Evolutionary conservation across 306 rosid species (phyloP).

Genomic region (Alnus rubra): DNA sequence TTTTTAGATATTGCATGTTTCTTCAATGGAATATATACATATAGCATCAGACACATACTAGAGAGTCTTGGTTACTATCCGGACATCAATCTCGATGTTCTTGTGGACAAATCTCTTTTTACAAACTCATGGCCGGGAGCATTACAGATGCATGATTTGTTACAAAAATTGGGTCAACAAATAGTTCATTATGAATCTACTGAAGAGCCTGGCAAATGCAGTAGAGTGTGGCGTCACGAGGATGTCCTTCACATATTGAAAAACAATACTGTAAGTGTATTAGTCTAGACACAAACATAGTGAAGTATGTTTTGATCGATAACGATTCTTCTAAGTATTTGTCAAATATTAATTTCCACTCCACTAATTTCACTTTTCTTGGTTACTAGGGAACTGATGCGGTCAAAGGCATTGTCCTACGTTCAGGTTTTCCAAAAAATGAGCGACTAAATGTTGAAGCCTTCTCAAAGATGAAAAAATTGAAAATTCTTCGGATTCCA

Average conservation of each 20-base stretch:
- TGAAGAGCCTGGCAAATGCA: background rate
- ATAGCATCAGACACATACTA: conserved; percentile 15
- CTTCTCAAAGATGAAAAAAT: no score
- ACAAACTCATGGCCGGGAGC: no score
- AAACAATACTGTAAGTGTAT: conserved; percentile 8
- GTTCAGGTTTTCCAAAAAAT: no score
- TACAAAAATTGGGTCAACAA: conserved; percentile 25
- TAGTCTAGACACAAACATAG: no score
- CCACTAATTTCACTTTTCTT: background rate
- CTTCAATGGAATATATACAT: conserved; percentile 27
- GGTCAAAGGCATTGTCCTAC: conserved; percentile 22
- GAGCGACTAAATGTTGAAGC: no score
- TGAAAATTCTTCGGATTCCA: no score
- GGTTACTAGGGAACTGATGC: conserved; percentile 25
- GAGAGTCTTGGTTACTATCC: conserved; percentile 11
- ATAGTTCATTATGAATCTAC: conserved; percentile 20
- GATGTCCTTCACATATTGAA: conserved; percentile 15
- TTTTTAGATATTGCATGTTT: conserved; percentile 30
- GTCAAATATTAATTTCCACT: no score
- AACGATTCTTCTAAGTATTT: no score
- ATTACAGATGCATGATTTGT: background rate
- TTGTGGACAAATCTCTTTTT: background rate
- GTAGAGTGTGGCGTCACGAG: background rate
- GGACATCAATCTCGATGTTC: conserved; percentile 1
- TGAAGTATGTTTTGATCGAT: no score